Percentiles rank a stretch among this genome's conserved stretches.
Conservation (phyloP, 2,329 filamentous ascomycete genomes). For the Monilinia aucupariae region DNA sequence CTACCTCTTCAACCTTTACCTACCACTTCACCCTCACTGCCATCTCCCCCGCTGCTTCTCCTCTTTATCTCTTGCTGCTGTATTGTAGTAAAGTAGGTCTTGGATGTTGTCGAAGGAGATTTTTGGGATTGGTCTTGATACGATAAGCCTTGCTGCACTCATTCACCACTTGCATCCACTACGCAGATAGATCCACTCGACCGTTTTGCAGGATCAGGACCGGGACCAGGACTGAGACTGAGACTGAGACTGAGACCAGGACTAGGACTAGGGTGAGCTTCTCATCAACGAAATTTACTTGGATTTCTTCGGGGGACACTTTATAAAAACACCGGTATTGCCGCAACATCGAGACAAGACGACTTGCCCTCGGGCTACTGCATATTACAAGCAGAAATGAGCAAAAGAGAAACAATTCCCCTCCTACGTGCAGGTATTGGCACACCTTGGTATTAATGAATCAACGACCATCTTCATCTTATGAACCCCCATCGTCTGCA, state of each 20-base stretch:
- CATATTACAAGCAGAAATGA: conserved; percentile 33
- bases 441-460: conserved; percentile 29
- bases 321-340: neutral
- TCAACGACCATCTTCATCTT: conserved; percentile 21
- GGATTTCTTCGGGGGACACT: neutral
- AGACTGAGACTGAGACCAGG: no score
- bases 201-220: neutral
- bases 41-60: no score
- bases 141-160: conserved; percentile 16
- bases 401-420: conserved; percentile 30
- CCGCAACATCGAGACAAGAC: conserved; percentile 7
- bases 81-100: no score
- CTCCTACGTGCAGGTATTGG: conserved; percentile 36
- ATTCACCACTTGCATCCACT: neutral
- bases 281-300: conserved; percentile 5
- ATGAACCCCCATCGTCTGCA: conserved; percentile 19
- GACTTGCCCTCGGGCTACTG: conserved; percentile 15
- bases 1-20: no score
- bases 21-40: no score
- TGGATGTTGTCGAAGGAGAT: neutral
- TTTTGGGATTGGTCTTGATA: neutral
- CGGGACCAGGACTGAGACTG: neutral
- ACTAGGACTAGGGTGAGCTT: neutral
- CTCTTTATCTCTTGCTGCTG: no score
- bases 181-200: conserved; percentile 13